Base-by-base conservation (phyloP, 305 asterid species). In the Plantago coronopus region DNA sequence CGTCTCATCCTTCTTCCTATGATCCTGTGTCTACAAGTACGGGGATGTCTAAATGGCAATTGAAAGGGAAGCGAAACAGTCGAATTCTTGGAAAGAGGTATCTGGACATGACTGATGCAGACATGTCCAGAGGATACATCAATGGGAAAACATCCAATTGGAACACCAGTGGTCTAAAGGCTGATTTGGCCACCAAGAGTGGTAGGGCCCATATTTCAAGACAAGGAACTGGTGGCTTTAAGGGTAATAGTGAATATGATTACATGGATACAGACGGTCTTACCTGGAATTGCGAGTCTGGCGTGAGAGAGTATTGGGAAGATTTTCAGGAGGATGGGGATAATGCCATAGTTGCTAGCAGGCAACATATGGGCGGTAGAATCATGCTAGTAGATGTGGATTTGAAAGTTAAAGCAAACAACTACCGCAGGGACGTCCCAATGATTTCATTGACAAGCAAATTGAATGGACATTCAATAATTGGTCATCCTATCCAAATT, bases 371-470 rank as follows among this genome's bases (percentile, higher is more conserved):
- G 57, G 88, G 75, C 62, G 78, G 91, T 64, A 73, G 79, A 69
- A 44, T 61, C 58, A 61, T 80, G 84, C 72, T 88, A 71, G 57
- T 91, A 22, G 98, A 91, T 42, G 96, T 84, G 53, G 95, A 88
- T 51, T 56, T 88, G 70, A 79, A 83, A 74, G 96, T 91, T 51
- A 86, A 88, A 65, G 87, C 87, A 57, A 81, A 82, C 78, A 79
- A 91, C 76, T 84, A 83, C 48, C 72, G 83, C 47, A 80, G 81
- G 72, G 89, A 78, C 38, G 96, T 84, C 43, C 95, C 98, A 23
- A 76, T 91, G 77, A 86, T 86, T 72, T 91, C 95, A 27, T 47
- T 91, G 76, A 82, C 71, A 81, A 91, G 98, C 61, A 86, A 84
- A 78, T 48, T 84, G 59, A 89, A 83, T 44, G 98, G 96, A 23